Percentiles rank a stretch among this genome's conserved stretches.
These are phyloP conservation scores for Selaginella moellendorffii DNA, from an alignment of 75 land plant genomes.

Conservation along the genomic window DNA sequence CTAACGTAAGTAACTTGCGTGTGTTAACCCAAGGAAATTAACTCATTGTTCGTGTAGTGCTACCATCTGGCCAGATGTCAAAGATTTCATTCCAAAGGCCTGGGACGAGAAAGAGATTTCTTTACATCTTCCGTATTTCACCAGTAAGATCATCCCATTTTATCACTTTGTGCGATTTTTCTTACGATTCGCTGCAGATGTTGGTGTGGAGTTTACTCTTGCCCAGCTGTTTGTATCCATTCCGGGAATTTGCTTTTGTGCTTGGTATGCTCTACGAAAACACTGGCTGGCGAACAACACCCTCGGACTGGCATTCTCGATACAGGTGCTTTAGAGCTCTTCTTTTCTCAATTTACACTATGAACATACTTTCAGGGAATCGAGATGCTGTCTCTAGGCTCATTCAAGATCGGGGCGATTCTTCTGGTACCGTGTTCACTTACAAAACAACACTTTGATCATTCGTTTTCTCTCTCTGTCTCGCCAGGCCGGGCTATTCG, in stretches of 20 bases:
- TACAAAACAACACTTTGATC: too few relatives aligned
- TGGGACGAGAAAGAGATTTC: background rate
- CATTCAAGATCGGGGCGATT: slow-evolving; percentile 96
- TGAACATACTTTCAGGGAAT: slow-evolving; percentile 61
- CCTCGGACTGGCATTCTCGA: slow-evolving; percentile 86
- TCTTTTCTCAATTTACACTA: too few relatives aligned
- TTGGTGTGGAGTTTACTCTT: slow-evolving; percentile 58
- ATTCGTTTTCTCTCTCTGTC: too few relatives aligned
- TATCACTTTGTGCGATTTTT: background rate
- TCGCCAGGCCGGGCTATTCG: slow-evolving; percentile 91
- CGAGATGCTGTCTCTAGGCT: slow-evolving; percentile 95
- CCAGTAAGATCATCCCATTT: background rate
- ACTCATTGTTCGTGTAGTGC: background rate
- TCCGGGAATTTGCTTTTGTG: slow-evolving; percentile 85
- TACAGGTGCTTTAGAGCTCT: too few relatives aligned
- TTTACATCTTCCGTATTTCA: background rate
- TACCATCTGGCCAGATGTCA: background rate
- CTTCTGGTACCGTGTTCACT: slow-evolving; percentile 92
- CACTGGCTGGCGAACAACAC: slow-evolving; percentile 98
- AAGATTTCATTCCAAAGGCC: background rate
- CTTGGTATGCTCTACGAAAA: slow-evolving; percentile 83
- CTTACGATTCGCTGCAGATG: background rate
- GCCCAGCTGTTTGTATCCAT: slow-evolving; percentile 74
- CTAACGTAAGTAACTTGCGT: background rate
- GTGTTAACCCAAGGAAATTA: background rate